Evolutionary conservation across 2,329 filamentous ascomycete genomes (phyloP), one percentile per base, ranked within the genome.

Genomic region (Arthrinium phaeospermum): DNA sequence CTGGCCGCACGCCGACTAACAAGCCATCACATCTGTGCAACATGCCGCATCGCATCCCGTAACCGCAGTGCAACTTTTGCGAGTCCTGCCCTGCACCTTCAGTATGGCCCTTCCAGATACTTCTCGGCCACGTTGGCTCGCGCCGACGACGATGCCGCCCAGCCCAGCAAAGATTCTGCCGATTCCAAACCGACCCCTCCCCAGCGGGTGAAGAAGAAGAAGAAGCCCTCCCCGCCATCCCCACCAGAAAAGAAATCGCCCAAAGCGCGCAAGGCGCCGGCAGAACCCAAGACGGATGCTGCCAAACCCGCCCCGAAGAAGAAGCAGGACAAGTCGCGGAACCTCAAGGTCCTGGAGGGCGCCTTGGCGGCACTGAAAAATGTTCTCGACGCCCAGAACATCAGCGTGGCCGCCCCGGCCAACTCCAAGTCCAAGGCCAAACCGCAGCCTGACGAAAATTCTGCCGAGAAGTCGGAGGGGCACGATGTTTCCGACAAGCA

Each of bases 311-410:
- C 19, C 14, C 24, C 24, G 47, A 57, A 41, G 27, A 68, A 74
- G 68, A 37, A 68, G 16, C 24, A 68, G 10, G 75, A 78, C 70
- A 70, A 71, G 44, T 44, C 72, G 61, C 77, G 78, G 57, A 79
- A 83, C 71, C 74, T 81, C 67, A 75, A 81, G 37, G 77, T 81
- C 2, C 75, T 85, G 13, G 73, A 80, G 53, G 82, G 81, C 22
- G 83, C 83, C 19, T 75, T 85, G 69, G 74, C 77, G 19, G 79
- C 83, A 4, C 74, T 85, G 69, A 82, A 82, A 74, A 81, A 79
- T 51, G 83, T 84, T 34, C 79, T 85, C 46, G 75, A 75, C 45
- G 75, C 75, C 13, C 80, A 81, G 75, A 80, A 78, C 46, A 79
- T 80, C 67, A 75, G 77, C 49, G 74, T 80, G 34, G 19, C 30